Base-by-base conservation (phyloP, 352 stramenopile genomes). In the Phytophthora palmivora region DNA sequence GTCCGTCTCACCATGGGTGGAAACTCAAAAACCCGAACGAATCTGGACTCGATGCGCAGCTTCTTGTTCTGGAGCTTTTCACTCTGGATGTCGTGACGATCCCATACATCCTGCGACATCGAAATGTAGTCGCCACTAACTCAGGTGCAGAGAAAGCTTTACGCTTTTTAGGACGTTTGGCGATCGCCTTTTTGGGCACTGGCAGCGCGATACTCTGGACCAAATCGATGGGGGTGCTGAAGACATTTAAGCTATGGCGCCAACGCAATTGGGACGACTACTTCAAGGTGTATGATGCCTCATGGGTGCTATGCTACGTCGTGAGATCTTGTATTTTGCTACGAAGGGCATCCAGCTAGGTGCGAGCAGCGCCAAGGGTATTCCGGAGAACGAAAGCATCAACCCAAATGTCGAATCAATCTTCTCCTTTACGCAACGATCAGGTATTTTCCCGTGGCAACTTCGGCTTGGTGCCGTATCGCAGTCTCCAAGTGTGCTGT, bases 181-280 rank as follows among this genome's bases (percentile, higher is more conserved):
- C 80, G 3, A 74, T 93, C 18, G 70, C 84, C 4, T 70, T 88
- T 59, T 87, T 92, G 55, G 85, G 87, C 4, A 78, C 76, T 3
- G 67, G 88, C 32, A 82, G 72, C 8, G 84, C 84, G 7, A 72
- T 92, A 53, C 72, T 91, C 11, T 96, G 87, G 83, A 75, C 76
- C 2, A 77, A 82, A 24, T 75, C 87, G 33, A 91, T 89, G 63
- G 72, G 77, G 12, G 72, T 89, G 11, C 53, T 74, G 4, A 81
- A 76, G 38, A 88, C 86, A 15, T 92, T 87, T 58, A 71, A 76
- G 36, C 58, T 96, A 21, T 96, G 87, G 87, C 77, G 79, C 21
- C 75, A 88, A 42, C 84, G 79, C 6, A 89, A 90, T 38, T 96
- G 87, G 84, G 87, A 96, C 56, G 82, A 90, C 51, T 93, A 94